phyloP scores from a whole-genome alignment of 257 asterid species.

The Coffea eugenioides region DNA sequence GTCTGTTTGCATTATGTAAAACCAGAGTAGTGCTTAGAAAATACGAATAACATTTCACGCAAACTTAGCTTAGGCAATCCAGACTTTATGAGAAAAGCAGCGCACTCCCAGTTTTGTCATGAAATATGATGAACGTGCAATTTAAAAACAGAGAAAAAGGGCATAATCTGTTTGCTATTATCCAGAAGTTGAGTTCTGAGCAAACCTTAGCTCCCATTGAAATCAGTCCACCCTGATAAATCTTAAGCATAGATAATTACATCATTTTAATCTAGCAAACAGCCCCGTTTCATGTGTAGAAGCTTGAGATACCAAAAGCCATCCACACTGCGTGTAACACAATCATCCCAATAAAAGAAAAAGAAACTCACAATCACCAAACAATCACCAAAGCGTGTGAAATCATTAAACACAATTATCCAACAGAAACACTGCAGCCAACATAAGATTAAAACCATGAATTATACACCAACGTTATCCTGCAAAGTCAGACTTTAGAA shows the following conservation, averaged over 20 bases:
- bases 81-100: neutral
- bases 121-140: neutral
- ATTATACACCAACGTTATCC: neutral
- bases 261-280: neutral
- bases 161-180: neutral
- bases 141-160: neutral
- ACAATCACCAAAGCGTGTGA: neutral
- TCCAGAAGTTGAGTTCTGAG: neutral
- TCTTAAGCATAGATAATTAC: neutral
- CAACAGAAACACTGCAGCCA: neutral
- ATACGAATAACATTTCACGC: neutral
- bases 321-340: neutral
- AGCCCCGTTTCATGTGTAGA: neutral
- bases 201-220: neutral
- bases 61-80: neutral
- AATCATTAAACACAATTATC: neutral
- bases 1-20: no score
- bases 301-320: neutral
- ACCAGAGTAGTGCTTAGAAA: neutral
- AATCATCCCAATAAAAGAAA: neutral
- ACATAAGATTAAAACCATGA: neutral
- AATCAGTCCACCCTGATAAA: neutral
- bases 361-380: neutral
- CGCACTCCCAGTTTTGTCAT: neutral
- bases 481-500: neutral